phyloP scores from a whole-genome alignment of 164 flowering plant genomes.

The Buxus sempervirens region DNA sequence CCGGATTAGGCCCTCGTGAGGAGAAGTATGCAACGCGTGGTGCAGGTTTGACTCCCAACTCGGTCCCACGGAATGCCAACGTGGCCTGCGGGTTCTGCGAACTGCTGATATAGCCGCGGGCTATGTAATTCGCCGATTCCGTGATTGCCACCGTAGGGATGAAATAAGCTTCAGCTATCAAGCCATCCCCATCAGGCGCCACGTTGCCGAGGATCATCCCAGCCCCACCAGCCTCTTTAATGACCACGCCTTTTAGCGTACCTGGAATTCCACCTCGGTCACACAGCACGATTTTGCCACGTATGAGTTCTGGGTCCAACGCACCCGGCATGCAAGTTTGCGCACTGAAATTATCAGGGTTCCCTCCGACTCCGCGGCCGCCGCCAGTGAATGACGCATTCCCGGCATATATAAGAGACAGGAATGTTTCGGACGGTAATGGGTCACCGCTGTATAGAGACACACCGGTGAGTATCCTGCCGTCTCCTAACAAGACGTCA shows the following conservation, averaged over 20 bases:
- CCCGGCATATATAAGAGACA: slow-evolving; percentile 32
- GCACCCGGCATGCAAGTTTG: slow-evolving; percentile 33
- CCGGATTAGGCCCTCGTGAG: slow-evolving; percentile 51
- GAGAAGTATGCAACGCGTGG: slow-evolving; percentile 53
- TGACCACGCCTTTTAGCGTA: slow-evolving; percentile 30
- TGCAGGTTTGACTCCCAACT: slow-evolving; percentile 39
- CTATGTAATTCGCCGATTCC: slow-evolving; percentile 18
- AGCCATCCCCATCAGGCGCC: slow-evolving; percentile 28
- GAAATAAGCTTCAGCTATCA: slow-evolving; percentile 39
- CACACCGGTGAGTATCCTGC: slow-evolving; percentile 31
- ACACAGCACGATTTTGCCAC: slow-evolving; percentile 54
- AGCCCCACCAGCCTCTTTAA: slow-evolving; percentile 45
- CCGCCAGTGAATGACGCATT: slow-evolving; percentile 11
- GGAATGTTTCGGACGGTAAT: slow-evolving; percentile 13
- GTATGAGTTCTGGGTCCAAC: slow-evolving; percentile 26
- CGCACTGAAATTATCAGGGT: neutral
- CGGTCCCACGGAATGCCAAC: slow-evolving; percentile 38
- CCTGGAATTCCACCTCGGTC: slow-evolving; percentile 32
- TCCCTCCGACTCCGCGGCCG: neutral
- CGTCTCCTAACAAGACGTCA: slow-evolving; percentile 36
- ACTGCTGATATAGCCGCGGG: slow-evolving; percentile 19
- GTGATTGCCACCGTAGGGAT: slow-evolving; percentile 40
- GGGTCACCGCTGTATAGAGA: slow-evolving; percentile 36
- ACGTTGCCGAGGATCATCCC: slow-evolving; percentile 42
- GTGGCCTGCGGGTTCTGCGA: slow-evolving; percentile 22